Evolutionary conservation across 352 stramenopile species (phyloP).

Genomic region (Globisporangium apiculatum): DNA sequence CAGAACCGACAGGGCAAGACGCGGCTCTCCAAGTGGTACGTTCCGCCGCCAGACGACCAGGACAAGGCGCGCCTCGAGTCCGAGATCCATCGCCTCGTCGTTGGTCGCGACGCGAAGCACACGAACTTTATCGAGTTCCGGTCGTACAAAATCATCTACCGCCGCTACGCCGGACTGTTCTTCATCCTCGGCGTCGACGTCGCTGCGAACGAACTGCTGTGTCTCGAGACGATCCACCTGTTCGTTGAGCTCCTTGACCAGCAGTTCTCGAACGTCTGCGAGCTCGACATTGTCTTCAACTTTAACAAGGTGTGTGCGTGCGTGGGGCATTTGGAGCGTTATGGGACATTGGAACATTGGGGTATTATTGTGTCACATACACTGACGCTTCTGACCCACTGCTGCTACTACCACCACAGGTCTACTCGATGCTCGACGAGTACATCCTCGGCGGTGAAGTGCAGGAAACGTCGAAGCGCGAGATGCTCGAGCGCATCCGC

Average conservation of each 20-base stretch:
- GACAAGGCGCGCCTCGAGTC: slow-evolving; percentile 81
- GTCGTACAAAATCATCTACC: slow-evolving; percentile 99
- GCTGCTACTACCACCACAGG: slow-evolving; percentile 19
- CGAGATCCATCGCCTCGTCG: slow-evolving; percentile 89
- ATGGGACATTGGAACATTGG: neutral
- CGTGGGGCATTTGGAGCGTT: no score
- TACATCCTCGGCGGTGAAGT: slow-evolving; percentile 93
- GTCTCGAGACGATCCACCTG: slow-evolving; percentile 97
- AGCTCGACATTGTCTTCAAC: slow-evolving; percentile 95
- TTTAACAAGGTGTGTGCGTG: slow-evolving; percentile 84
- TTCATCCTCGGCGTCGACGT: slow-evolving; percentile 97
- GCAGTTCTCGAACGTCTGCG: slow-evolving; percentile 99
- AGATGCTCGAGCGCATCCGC: slow-evolving; percentile 90
- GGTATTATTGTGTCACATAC: neutral
- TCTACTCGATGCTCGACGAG: slow-evolving; percentile 93
- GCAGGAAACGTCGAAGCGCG: slow-evolving; percentile 88
- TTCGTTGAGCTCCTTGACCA: slow-evolving; percentile 98
- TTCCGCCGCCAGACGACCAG: slow-evolving; percentile 74
- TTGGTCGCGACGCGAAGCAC: slow-evolving; percentile 85
- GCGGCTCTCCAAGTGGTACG: slow-evolving; percentile 98
- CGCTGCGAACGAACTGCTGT: slow-evolving; percentile 96
- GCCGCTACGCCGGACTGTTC: slow-evolving; percentile 97
- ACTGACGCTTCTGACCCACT: neutral
- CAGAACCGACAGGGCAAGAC: slow-evolving; percentile 99
- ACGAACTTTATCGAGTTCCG: slow-evolving; percentile 97